Evolutionary conservation across 805 yeast genomes (phyloP), one percentile per base, ranked within the genome.

Genomic region (Lipomyces lipofer): DNA sequence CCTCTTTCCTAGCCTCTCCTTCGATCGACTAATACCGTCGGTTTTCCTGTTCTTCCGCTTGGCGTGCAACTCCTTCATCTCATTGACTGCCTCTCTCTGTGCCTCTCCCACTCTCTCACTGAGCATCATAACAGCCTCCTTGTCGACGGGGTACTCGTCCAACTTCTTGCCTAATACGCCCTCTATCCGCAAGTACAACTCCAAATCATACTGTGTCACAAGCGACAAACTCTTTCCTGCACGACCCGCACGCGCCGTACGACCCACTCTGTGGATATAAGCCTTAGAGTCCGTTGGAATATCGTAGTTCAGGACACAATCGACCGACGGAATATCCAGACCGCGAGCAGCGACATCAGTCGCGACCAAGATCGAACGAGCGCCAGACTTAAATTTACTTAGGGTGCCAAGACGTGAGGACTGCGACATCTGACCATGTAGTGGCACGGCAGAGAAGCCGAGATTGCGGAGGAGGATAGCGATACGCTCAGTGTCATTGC

Each of bases 291-390:
- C 98, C 70, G 85, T 79, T 71, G 99, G 99, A 73, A 94, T 79
- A 72, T 94, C 99, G 73, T 86, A 94, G 81, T 94, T 94, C 74
- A 94, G 85, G 69, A 94, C 99, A 71, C 90, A 97, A 49, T 95
- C 86, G 64, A 94, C 99, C 71, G 91, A 89, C 72, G 99, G 99
- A 78, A 94, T 94, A 83, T 94, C 99, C 74, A 94, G 83, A 78
- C 99, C 99, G 83, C 99, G 88, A 52, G 99, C 98, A 64, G 99
- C 99, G 64, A 94, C 99, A 52, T 98, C 99, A 63, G 99, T 94
- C 43, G 99, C 99, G 63, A 94, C 99, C 75, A 94, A 80, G 64
- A 94, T 82, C 65, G 95, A 94, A 40, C 97, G 88, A 66, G 81
- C 79, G 71, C 98, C 99, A 60, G 83, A 75, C 79, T 89, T 89